These are phyloP conservation scores for Coriolopsis trogii DNA, from an alignment of 1,284 basidiomycete species.

Conservation along the genomic window DNA sequence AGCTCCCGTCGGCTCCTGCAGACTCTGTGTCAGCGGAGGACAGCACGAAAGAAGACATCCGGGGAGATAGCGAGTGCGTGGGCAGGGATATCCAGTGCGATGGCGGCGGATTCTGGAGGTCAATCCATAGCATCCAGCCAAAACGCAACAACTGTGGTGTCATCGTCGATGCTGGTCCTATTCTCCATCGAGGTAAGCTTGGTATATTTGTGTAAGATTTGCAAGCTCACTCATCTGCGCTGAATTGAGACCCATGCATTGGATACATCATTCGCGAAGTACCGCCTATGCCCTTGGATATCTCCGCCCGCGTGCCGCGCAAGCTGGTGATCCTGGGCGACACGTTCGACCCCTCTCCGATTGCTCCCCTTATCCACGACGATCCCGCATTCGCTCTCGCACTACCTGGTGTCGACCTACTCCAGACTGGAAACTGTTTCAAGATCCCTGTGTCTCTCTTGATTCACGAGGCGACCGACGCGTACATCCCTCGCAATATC, in stretches of 20 bases:
- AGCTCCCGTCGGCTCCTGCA: slow-evolving; percentile 52
- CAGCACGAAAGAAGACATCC: slow-evolving; percentile 35
- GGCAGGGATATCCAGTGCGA: slow-evolving; percentile 69
- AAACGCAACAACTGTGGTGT: slow-evolving; percentile 39
- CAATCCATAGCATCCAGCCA: slow-evolving; percentile 38
- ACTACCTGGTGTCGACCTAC: slow-evolving; percentile 8
- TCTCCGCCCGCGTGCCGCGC: slow-evolving; percentile 43
- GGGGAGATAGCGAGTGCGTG: slow-evolving; percentile 66
- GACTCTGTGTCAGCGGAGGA: slow-evolving; percentile 30
- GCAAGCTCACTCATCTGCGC: neutral
- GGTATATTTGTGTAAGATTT: too few species aligned
- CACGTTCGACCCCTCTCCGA: slow-evolving; percentile 64
- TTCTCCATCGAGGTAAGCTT: slow-evolving; percentile 77
- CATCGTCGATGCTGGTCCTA: slow-evolving; percentile 76
- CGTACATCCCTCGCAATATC: slow-evolving; percentile 62
- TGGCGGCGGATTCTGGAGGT: slow-evolving; percentile 73
- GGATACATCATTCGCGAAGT: slow-evolving; percentile 82
- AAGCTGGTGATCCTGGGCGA: slow-evolving; percentile 61
- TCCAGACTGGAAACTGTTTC: neutral
- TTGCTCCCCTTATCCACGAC: slow-evolving; percentile 55
- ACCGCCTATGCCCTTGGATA: slow-evolving; percentile 38
- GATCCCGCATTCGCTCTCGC: slow-evolving; percentile 7
- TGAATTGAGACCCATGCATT: slow-evolving; percentile 72
- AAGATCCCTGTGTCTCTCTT: slow-evolving; percentile 43
- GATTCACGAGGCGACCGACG: slow-evolving; percentile 87